Evolutionary conservation across 345 rosid species (phyloP), one percentile per base, ranked within the genome.

Genomic region (Geranium rotundifolium): DNA sequence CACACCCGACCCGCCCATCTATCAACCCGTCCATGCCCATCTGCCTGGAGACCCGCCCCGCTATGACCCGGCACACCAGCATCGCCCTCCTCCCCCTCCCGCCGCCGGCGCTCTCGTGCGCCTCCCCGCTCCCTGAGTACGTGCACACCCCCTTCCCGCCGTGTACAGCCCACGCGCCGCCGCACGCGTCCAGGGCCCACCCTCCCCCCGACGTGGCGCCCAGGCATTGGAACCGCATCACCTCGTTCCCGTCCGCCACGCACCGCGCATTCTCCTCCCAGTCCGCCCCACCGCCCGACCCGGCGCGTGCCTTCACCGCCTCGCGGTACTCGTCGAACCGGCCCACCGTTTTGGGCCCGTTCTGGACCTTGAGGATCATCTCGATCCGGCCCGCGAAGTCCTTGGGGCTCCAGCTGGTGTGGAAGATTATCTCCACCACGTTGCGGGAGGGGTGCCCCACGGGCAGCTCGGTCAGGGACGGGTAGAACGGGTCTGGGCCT

Each of bases 241-340:
- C 84, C 80, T 93, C 99, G 70, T 93, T 93, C 23, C 99, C 99
- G 41, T 93, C 99, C 4, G 99, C 97, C 1, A 78, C 75, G 67
- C 95, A 89, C 76, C 99, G 74, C 13, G 87, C 91, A 58, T 82
- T 83, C 69, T 84, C 95, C 69, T 84, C 93, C 78, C 82, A 72
- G 55, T 83, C 55, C 30, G 67, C 72, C 10, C 62, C 74, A 3
- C 71, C 73, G 8, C 67, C 67, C 37, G 78, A 77, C 8, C 71
- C 80, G 50, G 89, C 81, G 1, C 84, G 79, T 5, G 72, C 65
- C 72, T 87, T 84, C 2, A 93, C 99, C 9, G 60, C 59, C 63
- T 86, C 95, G 0, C 99, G 83, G 66, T 93, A 93, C 76, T 89
- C 97, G 79, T 93, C 99, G 76, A 89, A 93, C 65, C 97, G 84